Conservation (phyloP, 169 alveolate genomes). For the Cryptosporidium parvum region DNA sequence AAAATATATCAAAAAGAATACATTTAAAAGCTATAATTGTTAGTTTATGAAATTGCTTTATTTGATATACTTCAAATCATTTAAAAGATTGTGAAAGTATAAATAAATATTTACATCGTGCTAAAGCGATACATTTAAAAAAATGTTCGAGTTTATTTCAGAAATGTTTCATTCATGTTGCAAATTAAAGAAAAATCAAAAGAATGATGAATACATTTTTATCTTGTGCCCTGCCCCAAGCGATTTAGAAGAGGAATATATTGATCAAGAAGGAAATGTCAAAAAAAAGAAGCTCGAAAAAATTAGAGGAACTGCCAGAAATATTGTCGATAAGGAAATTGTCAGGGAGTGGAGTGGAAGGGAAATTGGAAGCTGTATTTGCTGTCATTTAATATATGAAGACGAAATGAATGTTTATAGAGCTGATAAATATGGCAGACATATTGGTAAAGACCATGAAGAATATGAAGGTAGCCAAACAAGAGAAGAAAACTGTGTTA, state of each 20-base stretch:
- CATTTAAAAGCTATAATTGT: not conserved
- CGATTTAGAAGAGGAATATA: conserved; percentile 49
- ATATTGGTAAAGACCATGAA: not conserved
- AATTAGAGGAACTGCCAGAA: conserved; percentile 35
- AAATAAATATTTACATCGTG: not conserved
- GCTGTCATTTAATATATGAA: conserved; percentile 67
- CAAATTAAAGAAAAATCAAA: conserved; percentile 30
- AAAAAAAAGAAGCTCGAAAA: conserved; percentile 28
- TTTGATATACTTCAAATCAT: not conserved
- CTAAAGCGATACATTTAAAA: not conserved
- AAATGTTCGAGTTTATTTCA: not conserved
- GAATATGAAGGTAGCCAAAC: not conserved
- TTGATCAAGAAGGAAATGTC: conserved; percentile 23
- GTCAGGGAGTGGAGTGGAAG: conserved; percentile 61
- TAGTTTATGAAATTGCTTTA: not conserved
- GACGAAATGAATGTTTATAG: conserved; percentile 23
- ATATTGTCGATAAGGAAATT: conserved; percentile 11
- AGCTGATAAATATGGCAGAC: not conserved
- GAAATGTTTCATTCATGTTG: conserved; percentile 34
- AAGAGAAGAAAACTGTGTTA: not conserved
- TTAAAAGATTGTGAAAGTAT: not conserved
- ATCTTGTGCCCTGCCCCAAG: conserved; percentile 65
- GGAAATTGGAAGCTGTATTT: conserved; percentile 60
- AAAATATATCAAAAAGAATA: not conserved
- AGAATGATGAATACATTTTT: conserved; percentile 37